A percentile compares a stretch with the other conserved stretches of the same genome.
Conservation (phyloP, 1,139 yeast species). For the Nadsonia starkeyi-henricii region DNA sequence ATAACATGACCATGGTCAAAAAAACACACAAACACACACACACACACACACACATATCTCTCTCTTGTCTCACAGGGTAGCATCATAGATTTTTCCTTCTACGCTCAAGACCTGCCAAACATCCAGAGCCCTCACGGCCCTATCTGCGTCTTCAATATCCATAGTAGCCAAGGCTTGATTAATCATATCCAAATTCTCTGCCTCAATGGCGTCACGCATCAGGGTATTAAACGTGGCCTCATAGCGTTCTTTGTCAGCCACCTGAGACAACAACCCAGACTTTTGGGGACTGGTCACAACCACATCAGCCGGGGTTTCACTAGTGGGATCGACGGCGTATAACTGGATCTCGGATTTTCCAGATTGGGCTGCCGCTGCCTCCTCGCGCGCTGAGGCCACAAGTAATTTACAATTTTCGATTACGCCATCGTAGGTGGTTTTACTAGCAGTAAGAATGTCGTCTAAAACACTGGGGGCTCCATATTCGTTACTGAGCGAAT, state of each 20-base stretch:
- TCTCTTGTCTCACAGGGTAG: too few relatives aligned
- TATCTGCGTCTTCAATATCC: conserved; percentile 69
- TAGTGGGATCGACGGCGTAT: background rate
- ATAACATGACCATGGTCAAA: too few relatives aligned
- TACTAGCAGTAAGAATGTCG: too few relatives aligned
- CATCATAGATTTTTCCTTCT: conserved; percentile 62
- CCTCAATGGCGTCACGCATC: conserved; percentile 64
- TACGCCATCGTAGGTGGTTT: too few relatives aligned
- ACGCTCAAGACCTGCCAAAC: conserved; percentile 76
- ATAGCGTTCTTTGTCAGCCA: background rate
- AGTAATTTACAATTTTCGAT: background rate
- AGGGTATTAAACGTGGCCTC: conserved; percentile 38
- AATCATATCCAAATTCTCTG: conserved; percentile 61
- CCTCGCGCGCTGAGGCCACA: background rate
- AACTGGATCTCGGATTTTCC: background rate
- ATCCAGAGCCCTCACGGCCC: conserved; percentile 56
- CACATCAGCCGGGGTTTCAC: background rate
- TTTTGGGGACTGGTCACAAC: background rate
- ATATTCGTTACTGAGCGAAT: too few relatives aligned
- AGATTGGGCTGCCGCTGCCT: background rate
- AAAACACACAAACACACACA: too few relatives aligned
- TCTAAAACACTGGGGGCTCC: too few relatives aligned
- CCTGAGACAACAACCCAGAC: too few relatives aligned
- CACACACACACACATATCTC: too few relatives aligned
- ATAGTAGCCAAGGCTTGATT: conserved; percentile 68